Conservation (phyloP, 2,329 filamentous ascomycete genomes). For the Alternaria viburni region DNA sequence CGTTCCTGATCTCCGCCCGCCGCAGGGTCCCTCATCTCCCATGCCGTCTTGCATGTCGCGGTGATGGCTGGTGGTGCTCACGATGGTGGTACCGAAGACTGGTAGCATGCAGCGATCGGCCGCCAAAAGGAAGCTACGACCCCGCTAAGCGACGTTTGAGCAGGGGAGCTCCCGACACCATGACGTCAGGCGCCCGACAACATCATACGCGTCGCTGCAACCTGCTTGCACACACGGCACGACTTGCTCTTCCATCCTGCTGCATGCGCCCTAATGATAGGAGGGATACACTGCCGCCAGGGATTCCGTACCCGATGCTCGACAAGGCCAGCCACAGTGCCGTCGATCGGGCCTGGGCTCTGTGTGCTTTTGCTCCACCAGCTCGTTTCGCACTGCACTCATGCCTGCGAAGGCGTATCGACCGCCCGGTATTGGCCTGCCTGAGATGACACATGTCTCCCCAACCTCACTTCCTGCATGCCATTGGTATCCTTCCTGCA, state of each 20-base stretch:
- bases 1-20: slow-evolving; percentile 10
- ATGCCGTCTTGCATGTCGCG: background rate
- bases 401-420: background rate
- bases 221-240: slow-evolving; percentile 17
- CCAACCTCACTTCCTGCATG: background rate
- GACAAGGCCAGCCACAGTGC: slow-evolving; percentile 27
- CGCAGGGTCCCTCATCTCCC: slow-evolving; percentile 14
- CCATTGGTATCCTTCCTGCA: background rate
- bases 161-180: slow-evolving; percentile 8
- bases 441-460: background rate
- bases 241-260: slow-evolving; percentile 30
- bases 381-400: background rate
- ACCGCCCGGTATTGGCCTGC: background rate
- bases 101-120: slow-evolving; percentile 14
- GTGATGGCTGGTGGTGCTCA: slow-evolving; percentile 2
- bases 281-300: slow-evolving; percentile 20
- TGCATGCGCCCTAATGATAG: slow-evolving; percentile 26
- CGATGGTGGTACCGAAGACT: slow-evolving; percentile 10
- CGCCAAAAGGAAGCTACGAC: slow-evolving; percentile 13
- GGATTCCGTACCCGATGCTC: slow-evolving; percentile 26
- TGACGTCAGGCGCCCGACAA: slow-evolving; percentile 10
- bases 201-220: slow-evolving; percentile 10
- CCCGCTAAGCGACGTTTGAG: slow-evolving; percentile 20
- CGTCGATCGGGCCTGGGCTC: slow-evolving; percentile 39
- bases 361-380: slow-evolving; percentile 15